These are phyloP conservation scores for Paramecium sexaurelia DNA, from an alignment of 73 alveolate genomes.

Conservation along the genomic window DNA sequence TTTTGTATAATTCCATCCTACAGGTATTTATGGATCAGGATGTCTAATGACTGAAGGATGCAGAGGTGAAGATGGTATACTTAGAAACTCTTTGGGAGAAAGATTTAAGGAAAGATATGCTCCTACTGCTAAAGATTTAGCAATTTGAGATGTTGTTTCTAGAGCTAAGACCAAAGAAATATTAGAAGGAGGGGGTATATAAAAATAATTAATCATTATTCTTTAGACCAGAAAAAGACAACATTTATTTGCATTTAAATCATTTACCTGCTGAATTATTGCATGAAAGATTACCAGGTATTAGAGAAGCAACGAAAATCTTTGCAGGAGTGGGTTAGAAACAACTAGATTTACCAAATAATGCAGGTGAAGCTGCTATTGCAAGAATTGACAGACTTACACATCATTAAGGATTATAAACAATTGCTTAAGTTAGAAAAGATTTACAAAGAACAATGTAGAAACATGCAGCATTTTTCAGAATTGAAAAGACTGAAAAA, in stretches of 20 bases:
- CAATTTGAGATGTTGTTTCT: conserved; percentile 96
- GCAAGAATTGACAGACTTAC: conserved; percentile 89
- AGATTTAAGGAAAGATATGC: conserved; percentile 90
- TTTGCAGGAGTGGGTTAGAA: conserved; percentile 96
- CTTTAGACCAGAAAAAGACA: conserved; percentile 86
- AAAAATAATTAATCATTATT: neutral
- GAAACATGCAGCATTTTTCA: conserved; percentile 88
- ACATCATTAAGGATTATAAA: conserved; percentile 80
- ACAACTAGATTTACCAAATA: conserved; percentile 77
- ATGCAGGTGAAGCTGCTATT: conserved; percentile 94
- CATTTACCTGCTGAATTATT: conserved; percentile 88
- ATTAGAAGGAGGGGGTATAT: conserved; percentile 68
- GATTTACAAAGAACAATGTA: conserved; percentile 91
- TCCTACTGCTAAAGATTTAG: conserved; percentile 86
- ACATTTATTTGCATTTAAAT: conserved; percentile 86
- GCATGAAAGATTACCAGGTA: conserved; percentile 95
- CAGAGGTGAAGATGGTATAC: conserved; percentile 98
- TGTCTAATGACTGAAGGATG: conserved; percentile 98
- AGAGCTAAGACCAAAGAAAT: conserved; percentile 94
- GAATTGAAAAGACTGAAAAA: conserved; percentile 78
- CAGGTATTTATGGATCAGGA: conserved; percentile 96
- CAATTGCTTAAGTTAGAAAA: conserved; percentile 87
- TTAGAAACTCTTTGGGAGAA: conserved; percentile 88
- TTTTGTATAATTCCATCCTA: conserved; percentile 97
- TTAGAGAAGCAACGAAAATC: conserved; percentile 93